Evolutionary conservation across 768 basidiomycete genomes (phyloP), one percentile per base, ranked within the genome.

Genomic region (Termitomyces titanicus): DNA sequence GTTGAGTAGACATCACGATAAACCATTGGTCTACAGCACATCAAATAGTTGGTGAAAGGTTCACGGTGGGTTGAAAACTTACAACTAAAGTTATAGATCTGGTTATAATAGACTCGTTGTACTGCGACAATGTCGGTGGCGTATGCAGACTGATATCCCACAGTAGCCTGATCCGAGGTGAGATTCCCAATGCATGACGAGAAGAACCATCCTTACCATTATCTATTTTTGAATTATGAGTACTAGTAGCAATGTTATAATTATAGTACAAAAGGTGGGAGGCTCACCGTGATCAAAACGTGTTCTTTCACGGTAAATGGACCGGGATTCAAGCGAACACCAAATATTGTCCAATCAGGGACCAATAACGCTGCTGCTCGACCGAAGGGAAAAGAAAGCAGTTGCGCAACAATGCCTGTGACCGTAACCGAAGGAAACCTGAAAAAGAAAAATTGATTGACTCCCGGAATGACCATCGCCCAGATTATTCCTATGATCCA

Each of bases 281-380:
- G 13, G 62, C 77, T 60, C 57, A 81, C 75, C 49, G 77, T 78
- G 59, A 81, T 74, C 57, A 81, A 66, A 45, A 89, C 89, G 65
- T 89, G 86, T 62, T 90, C 88, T 65, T 90, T 91, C 66, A 89
- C 81, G 2, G 79, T 79, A 70, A 91, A 91, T 2, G 82, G 86
- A 25, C 89, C 89, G 0, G 89, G 88, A 66, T 91, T 91, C 39
- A 91, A 63, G 5, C 79, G 71, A 46, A 85, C 57, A 10, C 86
- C 86, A 39, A 86, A 81, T 53, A 88, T 74, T 38, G 68, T 77
- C 64, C 75, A 73, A 54, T 76, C 75, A 13, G 86, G 87, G 25
- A 87, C 47, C 54, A 72, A 71, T 8, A 74, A 70, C 0, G 83
- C 82, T 69, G 81, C 82, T 1, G 78, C 68, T 38, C 78, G 74